Evolutionary conservation across 352 stramenopile genomes (phyloP).

Genomic region (Pythium guiyangense): DNA sequence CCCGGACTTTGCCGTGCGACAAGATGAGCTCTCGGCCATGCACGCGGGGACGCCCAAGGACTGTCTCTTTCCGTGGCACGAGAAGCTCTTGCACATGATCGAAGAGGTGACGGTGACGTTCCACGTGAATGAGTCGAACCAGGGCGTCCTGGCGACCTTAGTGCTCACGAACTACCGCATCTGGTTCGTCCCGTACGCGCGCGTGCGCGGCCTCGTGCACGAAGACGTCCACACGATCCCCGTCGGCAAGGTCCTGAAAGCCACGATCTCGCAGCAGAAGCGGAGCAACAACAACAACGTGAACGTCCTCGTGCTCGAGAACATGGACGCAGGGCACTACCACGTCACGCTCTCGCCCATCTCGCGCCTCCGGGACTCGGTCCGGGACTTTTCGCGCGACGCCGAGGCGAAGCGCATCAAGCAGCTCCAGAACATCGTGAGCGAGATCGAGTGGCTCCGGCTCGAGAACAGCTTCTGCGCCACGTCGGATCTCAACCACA

Average conservation of each 20-base stretch:
- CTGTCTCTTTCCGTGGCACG: constrained; percentile 78
- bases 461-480: constrained; percentile 84
- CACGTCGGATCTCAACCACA: constrained; percentile 68
- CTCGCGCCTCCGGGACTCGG: constrained; percentile 58
- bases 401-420: constrained; percentile 79
- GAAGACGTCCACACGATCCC: constrained; percentile 83
- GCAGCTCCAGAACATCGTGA: constrained; percentile 71
- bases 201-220: constrained; percentile 66
- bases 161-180: constrained; percentile 82
- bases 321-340: constrained; percentile 85
- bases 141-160: constrained; percentile 74
- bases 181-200: constrained; percentile 81
- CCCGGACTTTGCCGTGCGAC: constrained; percentile 54
- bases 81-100: constrained; percentile 82
- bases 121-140: constrained; percentile 83
- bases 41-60: constrained; percentile 63
- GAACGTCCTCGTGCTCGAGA: constrained; percentile 71
- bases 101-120: constrained; percentile 87
- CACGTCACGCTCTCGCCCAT: constrained; percentile 82
- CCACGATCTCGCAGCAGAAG: constrained; percentile 74
- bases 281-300: constrained; percentile 77
- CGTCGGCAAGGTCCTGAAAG: constrained; percentile 74
- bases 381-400: constrained; percentile 63
- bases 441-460: constrained; percentile 80
- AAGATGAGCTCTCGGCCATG: constrained; percentile 64